Conservation (phyloP, 345 rosid species). For the Heritiera fomes region DNA sequence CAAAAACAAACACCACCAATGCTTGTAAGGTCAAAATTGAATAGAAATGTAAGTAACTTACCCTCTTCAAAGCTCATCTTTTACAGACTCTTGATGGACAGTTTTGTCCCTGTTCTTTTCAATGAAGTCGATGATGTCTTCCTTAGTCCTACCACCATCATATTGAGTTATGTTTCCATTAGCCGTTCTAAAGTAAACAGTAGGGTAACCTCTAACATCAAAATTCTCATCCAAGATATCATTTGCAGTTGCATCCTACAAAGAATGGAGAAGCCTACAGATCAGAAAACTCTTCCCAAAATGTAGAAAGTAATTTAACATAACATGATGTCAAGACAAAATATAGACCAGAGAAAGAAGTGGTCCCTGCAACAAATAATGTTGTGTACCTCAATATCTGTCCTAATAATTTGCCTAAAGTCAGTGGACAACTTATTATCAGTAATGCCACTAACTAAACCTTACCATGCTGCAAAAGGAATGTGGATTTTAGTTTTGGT, state of each 20-base stretch:
- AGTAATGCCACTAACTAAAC: not conserved
- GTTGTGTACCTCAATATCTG: not conserved
- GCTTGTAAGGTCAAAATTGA: not conserved
- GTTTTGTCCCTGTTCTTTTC: conserved; percentile 72
- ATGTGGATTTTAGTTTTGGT: not conserved
- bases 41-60: not conserved
- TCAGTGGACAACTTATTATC: not conserved
- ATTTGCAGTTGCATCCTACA: conserved; percentile 87
- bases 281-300: conserved; percentile 1
- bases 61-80: conserved; percentile 68
- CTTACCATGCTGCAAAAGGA: not conserved
- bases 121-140: conserved; percentile 74
- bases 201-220: conserved; percentile 85
- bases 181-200: conserved; percentile 71
- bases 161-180: conserved; percentile 61
- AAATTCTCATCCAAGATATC: conserved; percentile 64
- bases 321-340: conserved; percentile 1
- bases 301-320: not conserved
- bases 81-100: conserved; percentile 38
- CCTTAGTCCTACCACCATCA: conserved; percentile 80
- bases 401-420: not conserved
- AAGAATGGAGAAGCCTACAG: not conserved
- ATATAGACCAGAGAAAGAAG: not conserved
- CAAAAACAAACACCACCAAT: not conserved
- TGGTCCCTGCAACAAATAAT: not conserved